Evolutionary conservation across 179 eudicot species (phyloP), one percentile per base, ranked within the genome.

Genomic region (Corrigiola litoralis): DNA sequence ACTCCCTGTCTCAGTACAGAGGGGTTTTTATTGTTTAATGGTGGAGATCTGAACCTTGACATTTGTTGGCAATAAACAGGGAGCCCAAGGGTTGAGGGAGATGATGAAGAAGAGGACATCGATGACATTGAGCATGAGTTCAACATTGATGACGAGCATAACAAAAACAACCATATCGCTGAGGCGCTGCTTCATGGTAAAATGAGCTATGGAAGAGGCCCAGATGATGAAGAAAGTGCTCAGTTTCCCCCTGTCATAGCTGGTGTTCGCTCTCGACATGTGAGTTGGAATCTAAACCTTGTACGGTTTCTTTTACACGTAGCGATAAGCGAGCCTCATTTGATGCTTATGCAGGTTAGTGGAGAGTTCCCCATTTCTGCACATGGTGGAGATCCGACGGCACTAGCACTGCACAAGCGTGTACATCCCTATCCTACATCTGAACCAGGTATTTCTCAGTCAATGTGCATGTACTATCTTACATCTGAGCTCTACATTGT

Each of bases 31-130:
- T n/a, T n/a, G n/a, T n/a, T n/a, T n/a, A n/a, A n/a, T n/a, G n/a
- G n/a, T n/a, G n/a, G n/a, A 1, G 12, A 49, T 21, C 2, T 0
- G 13, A 8, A 53, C 1, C 29, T 13, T 31, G 38, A 53, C 2
- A 10, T 16, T 53, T 12, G 4, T 50, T 38, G 50, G 41, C 24
- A 33, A 25, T 69, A 40, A 11, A 40, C 18, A 90, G 98, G 98
- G 69, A 81, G 98, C 72, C 98, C 96, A 29, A 84, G 98, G 79
- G 98, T 89, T 75, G 98, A 84, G 61, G 98, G 98, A 73, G 98
- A 92, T 5, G 98, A 92, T 0, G 98, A 92, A 54, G 98, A 92
- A 73, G 98, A 92, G 75, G 98, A 87, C 60, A 83, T 85, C 23
- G 98, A 92, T 59, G 98, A 92, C 46, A 89, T 92, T 20, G 98